Evolutionary conservation across 2,329 filamentous ascomycete genomes (phyloP).

Genomic region (Albophoma yamanashiensis): DNA sequence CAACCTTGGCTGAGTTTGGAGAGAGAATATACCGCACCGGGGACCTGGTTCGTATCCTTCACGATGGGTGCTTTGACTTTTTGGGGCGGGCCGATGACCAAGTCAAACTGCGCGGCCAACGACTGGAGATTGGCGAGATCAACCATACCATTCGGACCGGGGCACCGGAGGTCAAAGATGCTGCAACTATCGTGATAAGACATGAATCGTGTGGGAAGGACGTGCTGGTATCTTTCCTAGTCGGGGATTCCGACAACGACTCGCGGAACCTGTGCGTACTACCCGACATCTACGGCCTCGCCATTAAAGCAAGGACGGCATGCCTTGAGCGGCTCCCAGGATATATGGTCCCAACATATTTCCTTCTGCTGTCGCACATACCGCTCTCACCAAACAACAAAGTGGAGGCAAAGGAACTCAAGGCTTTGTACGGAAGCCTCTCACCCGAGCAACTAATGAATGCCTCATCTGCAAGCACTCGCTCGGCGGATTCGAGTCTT

Average conservation of each 20-base stretch:
- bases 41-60: conserved; percentile 71
- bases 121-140: conserved; percentile 85
- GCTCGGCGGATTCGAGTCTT: conserved; percentile 15
- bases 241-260: conserved; percentile 6
- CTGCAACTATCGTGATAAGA: conserved; percentile 64
- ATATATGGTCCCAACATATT: conserved; percentile 88
- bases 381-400: conserved; percentile 88
- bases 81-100: conserved; percentile 83
- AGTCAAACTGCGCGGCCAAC: conserved; percentile 81
- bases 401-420: conserved; percentile 62
- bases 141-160: conserved; percentile 67
- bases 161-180: conserved; percentile 49
- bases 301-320: conserved; percentile 40
- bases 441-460: conserved; percentile 50
- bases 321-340: conserved; percentile 61
- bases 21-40: conserved; percentile 77
- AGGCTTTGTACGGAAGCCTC: conserved; percentile 52
- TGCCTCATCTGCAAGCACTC: conserved; percentile 26
- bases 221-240: conserved; percentile 68
- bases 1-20: conserved; percentile 42
- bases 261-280: conserved; percentile 10
- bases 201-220: conserved; percentile 67
- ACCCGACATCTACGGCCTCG: conserved; percentile 24
- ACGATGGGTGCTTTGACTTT: conserved; percentile 79
- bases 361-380: conserved; percentile 59